Base-by-base conservation (phyloP, 2,329 filamentous ascomycete genomes). In the Whalleya microplaca region DNA sequence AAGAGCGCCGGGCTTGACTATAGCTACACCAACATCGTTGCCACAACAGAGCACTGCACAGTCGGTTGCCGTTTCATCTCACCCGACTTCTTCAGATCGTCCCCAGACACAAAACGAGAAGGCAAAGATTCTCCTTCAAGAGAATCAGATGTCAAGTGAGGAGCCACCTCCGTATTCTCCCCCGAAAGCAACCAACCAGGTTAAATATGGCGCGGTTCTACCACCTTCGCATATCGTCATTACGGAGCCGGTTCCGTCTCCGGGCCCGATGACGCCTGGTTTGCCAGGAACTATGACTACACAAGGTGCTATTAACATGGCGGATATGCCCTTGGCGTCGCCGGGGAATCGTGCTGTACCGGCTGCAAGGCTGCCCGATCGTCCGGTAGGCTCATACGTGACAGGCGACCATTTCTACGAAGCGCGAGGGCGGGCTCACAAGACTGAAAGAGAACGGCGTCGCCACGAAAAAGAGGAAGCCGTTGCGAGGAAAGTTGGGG, bases 401-500 rank as follows among this genome's bases (percentile, higher is more conserved):
- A 75, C 76, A 1, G 75, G 73, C 10, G 78, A 76, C 48, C 78
- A 80, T 59, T 78, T 76, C 20, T 70, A 70, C 46, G 69, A 72
- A 12, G 75, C 76, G 3, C 65, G 71, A 29, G 80, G 74, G 41
- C 72, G 69, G 32, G 72, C 72, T 27, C 75, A 80, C 55, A 79
- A 73, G 63, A 74, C 71, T 55, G 87, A 82, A 69, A 78, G 76
- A 43, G 77, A 77, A 67, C 81, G 80, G 55, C 80, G 77, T 58
- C 82, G 78, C 19, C 80, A 82, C 55, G 87, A 91, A 69, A 88
- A 87, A 57, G 87, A 91, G 70, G 88, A 91, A 41, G 78, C 78
- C 2, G 65, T 82, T 18, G 85, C 83, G 1, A 79, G 77, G 47
- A 84, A 81, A 60, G 70, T 78, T 0, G 86, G 86, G 2, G 82